phyloP scores from a whole-genome alignment of 441 rosid species.

The Gossypium lobatum region DNA sequence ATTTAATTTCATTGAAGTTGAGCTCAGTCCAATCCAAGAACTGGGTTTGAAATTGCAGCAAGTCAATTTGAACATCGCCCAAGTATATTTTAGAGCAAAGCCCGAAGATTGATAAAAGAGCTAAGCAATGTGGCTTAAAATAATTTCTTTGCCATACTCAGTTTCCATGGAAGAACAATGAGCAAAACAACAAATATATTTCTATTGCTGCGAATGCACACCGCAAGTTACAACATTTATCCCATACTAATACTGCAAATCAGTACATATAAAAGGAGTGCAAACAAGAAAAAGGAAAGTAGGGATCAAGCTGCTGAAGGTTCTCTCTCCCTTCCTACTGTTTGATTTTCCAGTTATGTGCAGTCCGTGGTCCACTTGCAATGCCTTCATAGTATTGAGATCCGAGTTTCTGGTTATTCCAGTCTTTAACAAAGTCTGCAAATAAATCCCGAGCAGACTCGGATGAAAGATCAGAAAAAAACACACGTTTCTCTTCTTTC shows the following conservation, averaged over 20 bases:
- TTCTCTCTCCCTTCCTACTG: slow-evolving; percentile 1
- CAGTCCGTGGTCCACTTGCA: slow-evolving; percentile 60
- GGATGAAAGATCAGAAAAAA: slow-evolving; percentile 77
- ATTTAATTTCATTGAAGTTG: background rate
- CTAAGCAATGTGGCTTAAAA: background rate
- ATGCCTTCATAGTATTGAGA: slow-evolving; percentile 82
- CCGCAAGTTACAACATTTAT: background rate
- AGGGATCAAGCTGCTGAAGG: slow-evolving; percentile 10
- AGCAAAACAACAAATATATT: background rate
- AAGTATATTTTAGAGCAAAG: background rate
- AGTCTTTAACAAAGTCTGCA: slow-evolving; percentile 53
- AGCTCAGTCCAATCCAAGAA: background rate
- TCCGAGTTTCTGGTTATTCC: slow-evolving; percentile 74
- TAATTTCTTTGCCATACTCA: background rate
- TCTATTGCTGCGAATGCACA: background rate
- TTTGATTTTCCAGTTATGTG: slow-evolving; percentile 77
- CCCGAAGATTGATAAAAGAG: background rate
- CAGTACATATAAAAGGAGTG: slow-evolving; percentile 12
- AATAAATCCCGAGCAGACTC: slow-evolving; percentile 68
- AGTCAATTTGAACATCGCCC: too few relatives aligned
- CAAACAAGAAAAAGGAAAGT: background rate
- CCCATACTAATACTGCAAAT: slow-evolving; percentile 9
- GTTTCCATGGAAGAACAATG: background rate
- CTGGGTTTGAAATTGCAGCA: background rate
- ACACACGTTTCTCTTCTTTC: slow-evolving; percentile 60